Percentiles rank a stretch among this genome's conserved stretches.
Evolutionary conservation across 75 land plant species (phyloP).

Genomic region (Sequoia sempervirens): DNA sequence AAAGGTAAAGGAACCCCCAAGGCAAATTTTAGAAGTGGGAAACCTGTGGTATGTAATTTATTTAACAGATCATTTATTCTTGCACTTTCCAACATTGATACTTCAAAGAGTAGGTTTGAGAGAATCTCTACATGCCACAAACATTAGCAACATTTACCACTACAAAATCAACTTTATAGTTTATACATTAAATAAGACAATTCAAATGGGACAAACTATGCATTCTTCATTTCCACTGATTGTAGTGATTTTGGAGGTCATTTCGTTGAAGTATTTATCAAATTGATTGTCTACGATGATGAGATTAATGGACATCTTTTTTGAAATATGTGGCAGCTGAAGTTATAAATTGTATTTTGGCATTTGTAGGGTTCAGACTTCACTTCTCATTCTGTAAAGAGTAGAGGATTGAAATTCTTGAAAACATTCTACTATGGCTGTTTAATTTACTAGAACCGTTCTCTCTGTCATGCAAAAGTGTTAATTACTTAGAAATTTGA

Average conservation of each 20-base stretch:
- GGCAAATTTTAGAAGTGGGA: neutral
- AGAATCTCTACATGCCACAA: neutral
- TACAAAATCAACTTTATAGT: neutral
- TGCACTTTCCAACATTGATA: neutral
- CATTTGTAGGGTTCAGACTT: neutral
- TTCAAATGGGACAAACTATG: neutral
- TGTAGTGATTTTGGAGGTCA: neutral
- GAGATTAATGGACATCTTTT: neutral
- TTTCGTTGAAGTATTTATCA: neutral
- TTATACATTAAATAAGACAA: neutral
- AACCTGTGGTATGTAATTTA: neutral
- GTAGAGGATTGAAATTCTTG: neutral
- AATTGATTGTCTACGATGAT: neutral
- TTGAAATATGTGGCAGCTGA: neutral
- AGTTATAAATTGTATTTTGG: neutral
- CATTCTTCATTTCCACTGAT: neutral
- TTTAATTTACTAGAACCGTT: neutral
- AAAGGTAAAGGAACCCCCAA: neutral
- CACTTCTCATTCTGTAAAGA: neutral
- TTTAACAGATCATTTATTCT: neutral
- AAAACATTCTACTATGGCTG: neutral
- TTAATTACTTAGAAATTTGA: neutral
- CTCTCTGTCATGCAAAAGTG: neutral
- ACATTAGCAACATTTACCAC: neutral
- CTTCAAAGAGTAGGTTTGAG: neutral